Evolutionary conservation across 2,329 filamentous ascomycete species (phyloP).

Genomic region (Drechmeria coniospora): DNA sequence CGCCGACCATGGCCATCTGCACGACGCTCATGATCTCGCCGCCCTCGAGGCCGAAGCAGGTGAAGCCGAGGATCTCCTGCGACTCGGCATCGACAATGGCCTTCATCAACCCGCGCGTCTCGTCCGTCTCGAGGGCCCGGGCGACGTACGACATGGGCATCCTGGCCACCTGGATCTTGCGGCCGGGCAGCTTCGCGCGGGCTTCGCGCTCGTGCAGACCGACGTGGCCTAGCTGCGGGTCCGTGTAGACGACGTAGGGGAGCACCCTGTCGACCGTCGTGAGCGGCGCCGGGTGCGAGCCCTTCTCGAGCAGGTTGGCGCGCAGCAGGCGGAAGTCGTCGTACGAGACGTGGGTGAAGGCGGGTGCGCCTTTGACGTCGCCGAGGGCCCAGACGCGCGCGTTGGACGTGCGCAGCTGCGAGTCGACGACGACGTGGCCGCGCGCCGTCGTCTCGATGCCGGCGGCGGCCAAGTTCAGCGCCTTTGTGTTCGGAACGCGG

Average conservation of each 20-base stretch:
- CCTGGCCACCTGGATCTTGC: conserved; percentile 24
- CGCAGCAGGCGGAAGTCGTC: conserved; percentile 38
- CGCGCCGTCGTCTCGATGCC: conserved; percentile 22
- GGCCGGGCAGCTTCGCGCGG: conserved; percentile 6
- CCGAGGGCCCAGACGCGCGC: conserved; percentile 31
- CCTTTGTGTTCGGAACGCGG: conserved; percentile 32
- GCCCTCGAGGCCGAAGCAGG: conserved; percentile 33
- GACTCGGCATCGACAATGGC: conserved; percentile 30
- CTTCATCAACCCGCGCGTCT: conserved; percentile 37
- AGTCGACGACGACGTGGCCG: conserved; percentile 28
- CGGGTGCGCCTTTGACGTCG: conserved; percentile 34
- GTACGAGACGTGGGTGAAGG: conserved; percentile 41
- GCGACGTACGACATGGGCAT: conserved; percentile 39
- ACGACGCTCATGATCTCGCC: conserved; percentile 38
- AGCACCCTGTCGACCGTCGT: conserved; percentile 3
- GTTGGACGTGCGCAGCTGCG: conserved; percentile 27
- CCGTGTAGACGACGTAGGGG: conserved; percentile 36
- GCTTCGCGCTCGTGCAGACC: conserved; percentile 28
- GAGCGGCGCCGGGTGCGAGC: neutral
- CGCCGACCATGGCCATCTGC: conserved; percentile 36
- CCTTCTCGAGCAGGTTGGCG: conserved; percentile 21
- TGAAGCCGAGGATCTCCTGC: conserved; percentile 35
- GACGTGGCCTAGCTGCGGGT: conserved; percentile 37
- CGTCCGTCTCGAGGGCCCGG: conserved; percentile 33
- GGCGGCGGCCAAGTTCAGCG: conserved; percentile 23